phyloP scores from a whole-genome alignment of 2,329 filamentous ascomycete genomes.

The Pyricularia sp. region DNA sequence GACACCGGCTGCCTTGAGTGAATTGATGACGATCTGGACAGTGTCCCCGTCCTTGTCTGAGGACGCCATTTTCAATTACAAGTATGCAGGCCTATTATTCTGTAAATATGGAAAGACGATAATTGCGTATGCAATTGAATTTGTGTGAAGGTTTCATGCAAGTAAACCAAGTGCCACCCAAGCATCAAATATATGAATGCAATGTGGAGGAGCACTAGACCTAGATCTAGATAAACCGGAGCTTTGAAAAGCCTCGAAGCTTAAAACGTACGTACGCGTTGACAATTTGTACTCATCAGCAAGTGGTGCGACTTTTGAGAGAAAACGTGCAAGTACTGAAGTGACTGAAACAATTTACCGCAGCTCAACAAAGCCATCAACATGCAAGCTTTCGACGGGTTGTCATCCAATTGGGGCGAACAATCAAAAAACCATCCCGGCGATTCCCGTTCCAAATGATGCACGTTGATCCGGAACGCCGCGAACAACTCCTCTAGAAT shows the following conservation, averaged over 20 bases:
- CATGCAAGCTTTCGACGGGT: not conserved
- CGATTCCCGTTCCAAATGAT: not conserved
- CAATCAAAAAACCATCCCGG: not conserved
- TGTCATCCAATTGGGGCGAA: not conserved
- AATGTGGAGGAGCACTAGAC: no score
- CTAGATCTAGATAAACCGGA: not conserved
- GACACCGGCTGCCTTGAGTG: constrained; percentile 24
- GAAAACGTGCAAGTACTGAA: not conserved
- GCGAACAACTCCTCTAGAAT: not conserved
- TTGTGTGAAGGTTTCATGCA: not conserved
- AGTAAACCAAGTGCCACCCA: no score
- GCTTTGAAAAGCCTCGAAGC: not conserved
- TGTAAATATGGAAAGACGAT: not conserved
- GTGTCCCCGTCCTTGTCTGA: constrained; percentile 10
- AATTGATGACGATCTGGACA: constrained; percentile 16
- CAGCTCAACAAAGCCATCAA: not conserved
- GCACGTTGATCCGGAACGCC: not conserved
- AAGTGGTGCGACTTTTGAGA: not conserved
- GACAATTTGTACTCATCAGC: not conserved
- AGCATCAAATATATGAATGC: no score
- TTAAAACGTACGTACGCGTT: not conserved
- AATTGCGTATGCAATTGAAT: not conserved
- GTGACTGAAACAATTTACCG: not conserved
- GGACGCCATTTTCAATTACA: not conserved
- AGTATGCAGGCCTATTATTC: not conserved